Conservation (phyloP, 2,329 filamentous ascomycete genomes). For the Aspergillus transmontanensis region DNA sequence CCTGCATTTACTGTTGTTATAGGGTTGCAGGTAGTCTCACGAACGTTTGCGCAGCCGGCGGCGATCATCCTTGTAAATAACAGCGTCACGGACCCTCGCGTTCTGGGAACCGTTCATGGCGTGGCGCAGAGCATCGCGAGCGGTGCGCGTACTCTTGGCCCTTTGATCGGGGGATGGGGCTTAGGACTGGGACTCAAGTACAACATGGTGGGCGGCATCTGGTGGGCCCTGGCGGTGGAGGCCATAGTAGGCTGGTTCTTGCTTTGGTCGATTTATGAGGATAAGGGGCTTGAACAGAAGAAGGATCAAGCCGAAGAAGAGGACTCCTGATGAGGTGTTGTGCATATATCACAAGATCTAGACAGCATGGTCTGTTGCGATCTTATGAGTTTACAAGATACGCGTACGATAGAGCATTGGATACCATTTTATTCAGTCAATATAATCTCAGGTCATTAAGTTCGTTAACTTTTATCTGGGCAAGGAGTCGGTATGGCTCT, state of each 20-base stretch:
- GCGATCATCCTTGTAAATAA: conserved; percentile 65
- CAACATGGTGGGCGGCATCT: conserved; percentile 59
- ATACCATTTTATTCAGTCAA: background rate
- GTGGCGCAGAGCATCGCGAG: conserved; percentile 59
- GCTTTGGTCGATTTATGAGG: conserved; percentile 65
- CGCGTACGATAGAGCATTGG: background rate
- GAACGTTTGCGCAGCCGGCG: conserved; percentile 68
- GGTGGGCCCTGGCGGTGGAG: conserved; percentile 60
- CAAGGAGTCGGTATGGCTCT: background rate
- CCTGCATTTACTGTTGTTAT: conserved; percentile 64
- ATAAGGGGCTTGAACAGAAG: conserved; percentile 60
- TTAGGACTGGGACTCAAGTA: conserved; percentile 56
- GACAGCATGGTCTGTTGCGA: background rate
- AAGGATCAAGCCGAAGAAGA: conserved; percentile 22
- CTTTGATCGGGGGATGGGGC: conserved; percentile 57
- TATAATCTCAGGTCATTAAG: background rate
- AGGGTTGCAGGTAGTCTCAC: conserved; percentile 69
- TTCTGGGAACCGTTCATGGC: conserved; percentile 62
- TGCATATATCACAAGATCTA: background rate
- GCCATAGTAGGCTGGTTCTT: conserved; percentile 60
- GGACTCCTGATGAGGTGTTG: background rate
- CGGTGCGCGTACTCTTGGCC: conserved; percentile 58
- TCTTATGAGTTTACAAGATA: conserved; percentile 6
- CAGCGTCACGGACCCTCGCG: conserved; percentile 57
- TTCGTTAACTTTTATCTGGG: background rate